Conservation (phyloP, 2,329 filamentous ascomycete species). For the Beauveria scarabaeidicola region DNA sequence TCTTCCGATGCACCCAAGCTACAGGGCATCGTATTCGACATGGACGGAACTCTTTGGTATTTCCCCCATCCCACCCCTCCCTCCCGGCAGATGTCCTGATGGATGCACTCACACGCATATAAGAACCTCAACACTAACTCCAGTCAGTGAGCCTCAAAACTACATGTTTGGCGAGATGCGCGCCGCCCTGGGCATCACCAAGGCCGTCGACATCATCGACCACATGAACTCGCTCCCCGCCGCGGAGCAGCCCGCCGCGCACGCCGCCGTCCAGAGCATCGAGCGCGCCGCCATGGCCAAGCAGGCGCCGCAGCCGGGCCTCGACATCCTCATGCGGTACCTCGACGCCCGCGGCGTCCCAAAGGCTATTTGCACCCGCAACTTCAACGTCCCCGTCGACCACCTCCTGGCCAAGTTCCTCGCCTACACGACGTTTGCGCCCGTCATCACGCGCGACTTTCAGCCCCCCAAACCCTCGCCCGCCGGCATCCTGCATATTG, state of each 20-base stretch:
- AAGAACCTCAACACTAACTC: background rate
- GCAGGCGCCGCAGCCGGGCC: slow-evolving; percentile 75
- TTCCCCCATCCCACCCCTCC: background rate
- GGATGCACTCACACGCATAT: slow-evolving; percentile 2
- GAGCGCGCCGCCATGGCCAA: slow-evolving; percentile 72
- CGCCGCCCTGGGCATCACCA: slow-evolving; percentile 61
- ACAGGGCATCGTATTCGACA: slow-evolving; percentile 71
- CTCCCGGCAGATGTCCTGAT: too few species aligned
- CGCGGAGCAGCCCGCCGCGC: slow-evolving; percentile 52
- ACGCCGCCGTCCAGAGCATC: slow-evolving; percentile 66
- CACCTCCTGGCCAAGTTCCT: slow-evolving; percentile 72
- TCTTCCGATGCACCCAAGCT: slow-evolving; percentile 35
- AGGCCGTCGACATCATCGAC: slow-evolving; percentile 73
- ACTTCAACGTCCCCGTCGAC: slow-evolving; percentile 74
- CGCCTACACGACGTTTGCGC: slow-evolving; percentile 56
- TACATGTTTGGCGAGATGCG: slow-evolving; percentile 95
- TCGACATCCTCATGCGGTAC: slow-evolving; percentile 71
- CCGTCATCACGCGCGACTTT: slow-evolving; percentile 79
- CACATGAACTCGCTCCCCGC: slow-evolving; percentile 70
- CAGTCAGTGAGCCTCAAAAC: slow-evolving; percentile 69
- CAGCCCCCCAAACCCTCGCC: slow-evolving; percentile 79
- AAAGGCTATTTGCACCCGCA: slow-evolving; percentile 88
- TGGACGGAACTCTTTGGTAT: slow-evolving; percentile 88
- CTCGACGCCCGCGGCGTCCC: slow-evolving; percentile 51
- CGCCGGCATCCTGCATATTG: slow-evolving; percentile 81